These are phyloP conservation scores for Cystofilobasidium capitatum DNA, from an alignment of 768 basidiomycete species.

Conservation along the genomic window DNA sequence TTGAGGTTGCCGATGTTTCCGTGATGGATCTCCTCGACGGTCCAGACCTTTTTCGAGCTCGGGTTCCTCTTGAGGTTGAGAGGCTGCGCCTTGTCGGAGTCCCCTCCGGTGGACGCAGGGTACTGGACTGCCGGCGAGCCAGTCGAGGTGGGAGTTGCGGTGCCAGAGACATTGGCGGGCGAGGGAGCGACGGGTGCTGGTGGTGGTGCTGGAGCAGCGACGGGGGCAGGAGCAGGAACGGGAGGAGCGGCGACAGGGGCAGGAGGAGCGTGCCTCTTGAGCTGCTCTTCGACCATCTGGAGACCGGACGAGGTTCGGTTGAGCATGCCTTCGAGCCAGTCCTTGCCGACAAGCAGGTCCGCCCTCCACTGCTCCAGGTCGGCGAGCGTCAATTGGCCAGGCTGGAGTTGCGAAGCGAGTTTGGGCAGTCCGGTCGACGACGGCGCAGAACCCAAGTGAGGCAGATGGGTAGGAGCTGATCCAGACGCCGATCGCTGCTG, in stretches of 20 bases:
- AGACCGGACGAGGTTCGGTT: background rate
- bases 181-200: background rate
- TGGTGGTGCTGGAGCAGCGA: background rate
- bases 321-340: constrained; percentile 22
- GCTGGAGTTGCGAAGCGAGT: background rate
- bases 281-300: constrained; percentile 11
- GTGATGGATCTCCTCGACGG: background rate
- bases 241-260: background rate
- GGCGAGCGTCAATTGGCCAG: background rate
- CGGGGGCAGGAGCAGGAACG: background rate
- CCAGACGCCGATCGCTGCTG: background rate
- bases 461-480: background rate
- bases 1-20: background rate
- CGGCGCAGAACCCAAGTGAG: background rate
- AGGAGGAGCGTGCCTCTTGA: constrained; percentile 1
- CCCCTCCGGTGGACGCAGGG: background rate
- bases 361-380: constrained; percentile 14
- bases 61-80: background rate
- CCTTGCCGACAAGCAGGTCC: constrained; percentile 13
- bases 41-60: constrained; percentile 2
- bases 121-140: background rate
- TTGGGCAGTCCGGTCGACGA: background rate
- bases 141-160: background rate
- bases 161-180: no score
- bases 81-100: background rate